Percentiles rank a stretch among this genome's conserved stretches.
Evolutionary conservation across 2,329 filamentous ascomycete genomes (phyloP).

Genomic region (Alternaria consortialis): DNA sequence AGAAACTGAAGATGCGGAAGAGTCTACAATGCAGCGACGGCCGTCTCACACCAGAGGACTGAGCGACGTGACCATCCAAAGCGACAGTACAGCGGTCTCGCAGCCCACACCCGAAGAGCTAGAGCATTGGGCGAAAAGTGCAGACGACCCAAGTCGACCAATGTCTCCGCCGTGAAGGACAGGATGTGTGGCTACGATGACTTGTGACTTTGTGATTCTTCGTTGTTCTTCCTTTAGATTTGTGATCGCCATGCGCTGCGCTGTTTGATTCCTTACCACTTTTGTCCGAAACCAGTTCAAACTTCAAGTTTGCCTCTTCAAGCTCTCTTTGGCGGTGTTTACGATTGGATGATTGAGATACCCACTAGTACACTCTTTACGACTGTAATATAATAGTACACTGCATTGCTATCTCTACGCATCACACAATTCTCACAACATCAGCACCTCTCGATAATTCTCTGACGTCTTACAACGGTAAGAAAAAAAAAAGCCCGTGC

Average conservation of each 20-base stretch:
- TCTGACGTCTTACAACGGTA: neutral
- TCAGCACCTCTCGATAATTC: neutral
- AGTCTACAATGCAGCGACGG: constrained; percentile 26
- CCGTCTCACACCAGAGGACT: constrained; percentile 44
- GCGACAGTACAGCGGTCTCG: constrained; percentile 48
- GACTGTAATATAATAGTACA: constrained; percentile 17
- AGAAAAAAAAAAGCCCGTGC: neutral
- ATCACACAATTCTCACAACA: neutral
- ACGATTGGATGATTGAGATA: constrained; percentile 17
- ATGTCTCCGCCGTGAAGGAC: constrained; percentile 21
- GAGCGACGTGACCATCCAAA: constrained; percentile 45
- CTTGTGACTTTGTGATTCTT: neutral
- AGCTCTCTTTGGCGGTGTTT: neutral
- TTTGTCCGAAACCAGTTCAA: neutral
- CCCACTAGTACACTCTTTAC: constrained; percentile 33
- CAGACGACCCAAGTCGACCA: constrained; percentile 19
- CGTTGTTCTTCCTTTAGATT: neutral
- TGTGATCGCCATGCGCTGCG: neutral
- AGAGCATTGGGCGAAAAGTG: constrained; percentile 35
- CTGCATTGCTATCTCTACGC: neutral
- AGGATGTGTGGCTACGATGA: neutral
- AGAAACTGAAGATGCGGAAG: neutral
- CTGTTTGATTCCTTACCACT: neutral
- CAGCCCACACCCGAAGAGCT: constrained; percentile 46
- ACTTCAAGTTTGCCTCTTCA: neutral